Conservation (phyloP, 441 rosid genomes). For the Flueggea neowawraea region DNA sequence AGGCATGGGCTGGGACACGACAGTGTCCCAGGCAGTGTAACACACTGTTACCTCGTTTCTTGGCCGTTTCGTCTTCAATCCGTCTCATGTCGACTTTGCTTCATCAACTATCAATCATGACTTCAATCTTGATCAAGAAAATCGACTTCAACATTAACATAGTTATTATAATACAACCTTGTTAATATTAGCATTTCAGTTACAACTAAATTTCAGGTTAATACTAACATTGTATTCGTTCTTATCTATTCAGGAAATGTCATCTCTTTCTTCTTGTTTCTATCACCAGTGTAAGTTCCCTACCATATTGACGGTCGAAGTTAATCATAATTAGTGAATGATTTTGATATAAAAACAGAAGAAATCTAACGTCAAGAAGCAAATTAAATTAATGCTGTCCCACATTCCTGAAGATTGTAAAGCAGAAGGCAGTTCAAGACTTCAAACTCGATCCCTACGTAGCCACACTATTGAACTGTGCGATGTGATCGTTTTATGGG, state of each 20-base stretch:
- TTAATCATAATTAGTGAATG: neutral
- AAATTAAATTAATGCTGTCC: slow-evolving; percentile 36
- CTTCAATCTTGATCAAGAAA: no score
- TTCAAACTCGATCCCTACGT: slow-evolving; percentile 77
- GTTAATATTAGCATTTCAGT: no score
- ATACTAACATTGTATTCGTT: neutral
- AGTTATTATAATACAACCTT: no score
- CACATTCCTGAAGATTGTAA: slow-evolving; percentile 43
- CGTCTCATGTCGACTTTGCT: no score
- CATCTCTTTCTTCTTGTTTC: slow-evolving; percentile 55
- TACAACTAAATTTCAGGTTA: no score
- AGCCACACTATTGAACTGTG: slow-evolving; percentile 61
- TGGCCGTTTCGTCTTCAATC: no score
- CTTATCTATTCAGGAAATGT: slow-evolving; percentile 50
- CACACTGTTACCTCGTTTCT: no score
- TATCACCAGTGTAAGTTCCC: slow-evolving; percentile 56
- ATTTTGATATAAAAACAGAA: neutral
- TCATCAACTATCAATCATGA: no score
- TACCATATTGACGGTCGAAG: neutral
- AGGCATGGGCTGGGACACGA: no score
- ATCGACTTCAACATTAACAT: no score
- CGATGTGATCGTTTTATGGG: slow-evolving; percentile 73
- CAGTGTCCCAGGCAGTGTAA: no score
- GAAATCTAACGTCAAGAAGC: neutral
- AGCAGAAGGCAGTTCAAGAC: slow-evolving; percentile 41